Conservation (phyloP, 225 moss, liverwort and hornwort genomes). For the Pseudoscleropodium purum region DNA sequence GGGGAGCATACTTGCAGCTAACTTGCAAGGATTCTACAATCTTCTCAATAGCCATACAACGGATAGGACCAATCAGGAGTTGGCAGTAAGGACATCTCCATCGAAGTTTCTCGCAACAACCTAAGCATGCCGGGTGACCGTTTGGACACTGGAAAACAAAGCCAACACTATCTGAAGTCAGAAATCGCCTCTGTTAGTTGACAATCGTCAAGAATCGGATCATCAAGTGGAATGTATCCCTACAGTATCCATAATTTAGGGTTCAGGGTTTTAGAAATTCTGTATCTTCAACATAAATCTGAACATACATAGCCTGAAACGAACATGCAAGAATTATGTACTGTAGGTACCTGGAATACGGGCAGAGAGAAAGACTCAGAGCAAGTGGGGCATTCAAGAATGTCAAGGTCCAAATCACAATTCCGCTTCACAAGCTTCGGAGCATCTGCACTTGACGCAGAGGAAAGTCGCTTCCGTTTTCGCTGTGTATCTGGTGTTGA, state of each 20-base stretch:
- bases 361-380: neutral
- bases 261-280: neutral
- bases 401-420: neutral
- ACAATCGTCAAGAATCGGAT: neutral
- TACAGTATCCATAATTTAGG: neutral
- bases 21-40: neutral
- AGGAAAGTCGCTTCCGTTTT: neutral
- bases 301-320: neutral
- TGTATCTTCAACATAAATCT: neutral
- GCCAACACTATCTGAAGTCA: neutral
- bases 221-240: neutral
- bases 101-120: neutral
- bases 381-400: neutral
- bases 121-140: neutral
- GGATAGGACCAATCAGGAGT: neutral
- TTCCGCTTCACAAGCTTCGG: neutral
- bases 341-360: neutral
- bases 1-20: neutral
- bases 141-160: neutral
- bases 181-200: too few species aligned
- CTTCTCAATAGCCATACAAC: neutral
- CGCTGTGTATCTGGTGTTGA: neutral
- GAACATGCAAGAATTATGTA: neutral
- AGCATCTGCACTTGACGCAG: neutral
- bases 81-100: neutral